Base-by-base conservation (phyloP, 2,329 filamentous ascomycete genomes). In the Talaromyces pinophilus region DNA sequence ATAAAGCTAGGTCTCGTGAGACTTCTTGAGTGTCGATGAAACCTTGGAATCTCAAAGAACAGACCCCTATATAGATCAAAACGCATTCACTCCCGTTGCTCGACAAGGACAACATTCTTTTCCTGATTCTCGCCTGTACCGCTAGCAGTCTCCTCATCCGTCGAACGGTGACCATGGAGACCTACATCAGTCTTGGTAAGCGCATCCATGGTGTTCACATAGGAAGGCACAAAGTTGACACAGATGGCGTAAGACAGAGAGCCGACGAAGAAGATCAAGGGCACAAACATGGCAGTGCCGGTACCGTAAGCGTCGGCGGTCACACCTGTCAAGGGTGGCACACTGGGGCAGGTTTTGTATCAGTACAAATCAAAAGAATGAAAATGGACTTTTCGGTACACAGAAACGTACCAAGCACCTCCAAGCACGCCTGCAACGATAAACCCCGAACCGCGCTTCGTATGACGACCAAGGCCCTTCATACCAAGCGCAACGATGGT, bases 401-500 rank as follows among this genome's bases (percentile, higher is more conserved):
- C 22, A 22, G 44, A 11, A 7, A 93, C 89, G 38, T 86, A 84
- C 50, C 25, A 28, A 2, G 91, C 91, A 66, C 91, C 91, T 15
- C 91, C 91, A 17, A 85, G 82, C 0, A 93, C 90, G 70, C 89
- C 90, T 4, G 83, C 89, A 1, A 92, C 85, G 69, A 96, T 88
- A 75, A 87, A 90, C 1, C 50, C 50, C 15, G 50, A 55, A 1
- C 91, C 91, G 67, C 90, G 85, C 82, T 93, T 93, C 42, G 89
- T 91, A 79, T 94, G 89, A 19, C 88, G 85, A 5, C 92, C 91
- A 0, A 93, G 83, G 1, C 90, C 90, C 25, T 92, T 87, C 67
- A 96, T 86, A 2, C 89, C 89, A 11, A 93, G 84, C 15, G 89
- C 87, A 70, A 92, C 92, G 66, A 93, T 87, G 5, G 92, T 86